Base-by-base conservation (phyloP, 1,284 basidiomycete species). In the Heterobasidion occidentale region DNA sequence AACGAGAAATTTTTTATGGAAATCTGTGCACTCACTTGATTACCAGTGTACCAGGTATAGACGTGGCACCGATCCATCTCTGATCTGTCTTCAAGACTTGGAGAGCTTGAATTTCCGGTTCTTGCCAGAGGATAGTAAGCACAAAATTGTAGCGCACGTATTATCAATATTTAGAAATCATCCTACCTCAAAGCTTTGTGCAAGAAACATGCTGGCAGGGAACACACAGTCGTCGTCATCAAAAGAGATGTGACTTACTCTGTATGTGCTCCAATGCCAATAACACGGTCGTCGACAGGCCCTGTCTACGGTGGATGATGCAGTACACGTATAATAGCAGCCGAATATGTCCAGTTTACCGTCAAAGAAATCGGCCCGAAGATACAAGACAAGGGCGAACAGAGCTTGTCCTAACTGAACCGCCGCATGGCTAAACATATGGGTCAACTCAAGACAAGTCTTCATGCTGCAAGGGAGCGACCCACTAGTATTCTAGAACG, bases 121-220 rank as follows among this genome's bases (percentile, higher is more conserved):
- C 77, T 71, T 88, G 86, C 84, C 85, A 88, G 33, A 96, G 77
- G 54, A 96, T 87, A 1, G 92, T 95, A 67, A 95, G 94, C 27
- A 27, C 27, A 27, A 27, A 27, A 27, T 3, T 27, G 70, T 88
- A 90, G 86, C 90, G 19, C 9, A 38, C 11, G 9, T 2, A 20
- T n/a, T 17, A 27, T 47, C 27, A 27, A 27, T 27, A 27, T 27
- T 27, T 27, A 27, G 27, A 27, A 42, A 2, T 42, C 38, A 42
- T 42, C 71, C 60, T 63, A 80, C 82, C 74, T 86, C 83, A 63
- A 79, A 84, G 67, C 81, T 83, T 19, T 42, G 27, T 3, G 46
- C 9, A 11, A 27, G 27, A 27, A 27, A 27, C 27, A 27, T 27
- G 2, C 4, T 35, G 4, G 20, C 2, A 34, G 33, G 33, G 14